Percentiles rank a stretch among this genome's conserved stretches.
Evolutionary conservation across 2,329 filamentous ascomycete genomes (phyloP).

Genomic region (Calonectria crousiana): DNA sequence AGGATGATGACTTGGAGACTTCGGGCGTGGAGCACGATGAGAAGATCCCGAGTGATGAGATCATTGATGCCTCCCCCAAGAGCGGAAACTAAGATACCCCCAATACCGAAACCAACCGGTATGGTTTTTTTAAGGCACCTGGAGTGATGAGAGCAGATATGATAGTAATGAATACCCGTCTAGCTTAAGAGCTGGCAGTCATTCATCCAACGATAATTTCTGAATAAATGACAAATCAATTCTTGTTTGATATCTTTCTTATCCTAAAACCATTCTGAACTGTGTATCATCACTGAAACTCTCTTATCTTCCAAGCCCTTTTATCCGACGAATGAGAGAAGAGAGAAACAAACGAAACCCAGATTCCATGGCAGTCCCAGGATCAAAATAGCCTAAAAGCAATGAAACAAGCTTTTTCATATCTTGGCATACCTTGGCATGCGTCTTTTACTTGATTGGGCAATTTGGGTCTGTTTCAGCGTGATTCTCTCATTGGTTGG

Average conservation of each 20-base stretch:
- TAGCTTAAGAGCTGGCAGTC: neutral
- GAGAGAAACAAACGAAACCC: neutral
- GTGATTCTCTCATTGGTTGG: neutral
- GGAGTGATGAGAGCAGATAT: neutral
- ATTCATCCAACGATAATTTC: neutral
- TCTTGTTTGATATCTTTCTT: neutral
- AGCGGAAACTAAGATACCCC: conserved; percentile 3
- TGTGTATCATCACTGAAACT: neutral
- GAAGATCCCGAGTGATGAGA: conserved; percentile 21
- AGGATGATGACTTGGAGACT: conserved; percentile 33
- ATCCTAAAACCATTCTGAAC: neutral
- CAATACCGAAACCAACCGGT: neutral
- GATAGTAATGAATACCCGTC: conserved; percentile 2
- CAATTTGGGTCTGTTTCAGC: neutral
- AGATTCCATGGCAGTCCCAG: neutral
- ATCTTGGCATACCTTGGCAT: neutral
- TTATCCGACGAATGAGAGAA: neutral
- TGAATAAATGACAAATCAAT: neutral
- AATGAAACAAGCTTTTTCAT: neutral
- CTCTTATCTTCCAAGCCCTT: neutral
- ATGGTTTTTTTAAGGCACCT: neutral
- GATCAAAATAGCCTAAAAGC: neutral
- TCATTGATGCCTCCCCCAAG: neutral
- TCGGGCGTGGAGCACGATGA: conserved; percentile 35
- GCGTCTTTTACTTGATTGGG: neutral